Conservation (phyloP, 768 basidiomycete species). For the Mrakia hoshinonis region DNA sequence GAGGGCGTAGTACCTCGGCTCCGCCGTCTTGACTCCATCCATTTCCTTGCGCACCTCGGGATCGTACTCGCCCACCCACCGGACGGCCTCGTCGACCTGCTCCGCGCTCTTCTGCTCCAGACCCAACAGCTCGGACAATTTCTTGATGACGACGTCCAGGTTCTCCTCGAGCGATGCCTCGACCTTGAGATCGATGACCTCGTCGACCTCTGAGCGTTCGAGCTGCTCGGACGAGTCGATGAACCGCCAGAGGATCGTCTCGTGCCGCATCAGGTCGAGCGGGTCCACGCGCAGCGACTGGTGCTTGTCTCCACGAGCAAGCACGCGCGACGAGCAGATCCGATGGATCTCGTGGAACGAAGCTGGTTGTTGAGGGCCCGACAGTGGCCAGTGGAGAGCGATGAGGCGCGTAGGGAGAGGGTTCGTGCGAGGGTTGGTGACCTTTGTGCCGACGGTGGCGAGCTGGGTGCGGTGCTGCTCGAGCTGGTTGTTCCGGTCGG, state of each 20-base stretch:
- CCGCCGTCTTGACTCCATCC: conserved; percentile 29
- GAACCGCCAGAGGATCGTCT: conserved; percentile 75
- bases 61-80: conserved; percentile 46
- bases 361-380: conserved; percentile 41
- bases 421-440: conserved; percentile 38
- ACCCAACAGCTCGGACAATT: conserved; percentile 50
- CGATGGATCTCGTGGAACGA: conserved; percentile 57
- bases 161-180: conserved; percentile 49
- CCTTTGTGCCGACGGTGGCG: conserved; percentile 33
- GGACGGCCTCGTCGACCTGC: conserved; percentile 50
- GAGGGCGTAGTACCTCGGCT: conserved; percentile 68
- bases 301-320: conserved; percentile 70
- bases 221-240: conserved; percentile 44
- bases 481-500: conserved; percentile 92
- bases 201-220: conserved; percentile 54
- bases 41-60: conserved; percentile 37
- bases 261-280: conserved; percentile 54
- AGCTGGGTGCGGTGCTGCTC: conserved; percentile 66
- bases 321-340: conserved; percentile 67
- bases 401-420: conserved; percentile 60
- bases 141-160: conserved; percentile 62
- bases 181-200: conserved; percentile 46
- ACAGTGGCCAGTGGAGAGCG: conserved; percentile 67
- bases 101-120: conserved; percentile 51
- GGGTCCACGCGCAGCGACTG: conserved; percentile 57